Evolutionary conservation across 2,329 filamentous ascomycete species (phyloP).

Genomic region (Onygena corvina): DNA sequence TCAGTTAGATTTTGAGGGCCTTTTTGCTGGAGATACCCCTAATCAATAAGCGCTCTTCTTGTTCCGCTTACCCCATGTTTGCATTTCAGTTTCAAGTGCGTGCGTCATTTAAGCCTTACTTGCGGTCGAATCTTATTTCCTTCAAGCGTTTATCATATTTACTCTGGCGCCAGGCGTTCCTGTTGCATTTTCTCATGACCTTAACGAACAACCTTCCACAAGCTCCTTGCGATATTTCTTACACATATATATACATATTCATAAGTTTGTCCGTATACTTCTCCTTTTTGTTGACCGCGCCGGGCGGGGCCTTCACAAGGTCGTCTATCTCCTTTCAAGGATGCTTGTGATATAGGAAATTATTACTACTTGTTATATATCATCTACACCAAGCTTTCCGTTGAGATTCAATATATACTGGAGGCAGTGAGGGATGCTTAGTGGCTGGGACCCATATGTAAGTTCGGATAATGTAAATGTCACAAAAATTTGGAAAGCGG

Average conservation of each 20-base stretch:
- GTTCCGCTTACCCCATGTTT: not conserved
- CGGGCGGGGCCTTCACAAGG: too few relatives aligned
- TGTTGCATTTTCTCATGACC: not conserved
- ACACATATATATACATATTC: not conserved
- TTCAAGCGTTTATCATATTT: conserved; percentile 3
- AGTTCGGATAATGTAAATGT: too few relatives aligned
- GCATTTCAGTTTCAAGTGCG: not conserved
- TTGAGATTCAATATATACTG: too few relatives aligned
- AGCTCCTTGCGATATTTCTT: not conserved
- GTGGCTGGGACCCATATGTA: too few relatives aligned
- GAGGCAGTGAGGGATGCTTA: too few relatives aligned
- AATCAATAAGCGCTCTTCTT: not conserved
- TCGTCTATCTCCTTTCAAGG: too few relatives aligned
- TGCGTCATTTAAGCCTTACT: not conserved
- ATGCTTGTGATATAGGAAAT: too few relatives aligned
- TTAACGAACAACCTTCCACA: not conserved
- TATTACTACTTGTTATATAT: too few relatives aligned
- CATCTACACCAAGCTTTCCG: too few relatives aligned
- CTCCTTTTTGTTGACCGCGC: too few relatives aligned
- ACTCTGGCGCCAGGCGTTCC: not conserved
- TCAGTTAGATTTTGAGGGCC: conserved; percentile 51
- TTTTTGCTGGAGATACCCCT: conserved; percentile 28
- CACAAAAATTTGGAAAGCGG: not conserved
- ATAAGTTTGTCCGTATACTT: not conserved
- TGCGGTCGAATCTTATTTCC: not conserved